phyloP scores from a whole-genome alignment of 148 eudicot species.

The Vaccinium myrtillus region DNA sequence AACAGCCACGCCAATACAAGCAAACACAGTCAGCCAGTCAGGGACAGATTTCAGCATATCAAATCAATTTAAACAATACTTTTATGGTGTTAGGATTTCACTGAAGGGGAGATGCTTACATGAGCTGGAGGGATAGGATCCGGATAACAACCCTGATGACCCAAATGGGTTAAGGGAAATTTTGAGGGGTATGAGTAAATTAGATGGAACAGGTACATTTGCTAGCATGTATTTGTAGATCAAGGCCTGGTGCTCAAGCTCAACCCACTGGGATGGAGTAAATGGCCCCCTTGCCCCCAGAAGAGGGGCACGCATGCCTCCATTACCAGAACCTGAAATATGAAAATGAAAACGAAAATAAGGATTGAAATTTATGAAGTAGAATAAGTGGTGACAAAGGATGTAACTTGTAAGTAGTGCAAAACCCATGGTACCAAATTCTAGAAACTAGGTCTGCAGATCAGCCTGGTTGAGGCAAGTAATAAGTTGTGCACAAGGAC shows the following conservation, averaged over 20 bases:
- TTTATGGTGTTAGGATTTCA: background rate
- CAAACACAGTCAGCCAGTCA: background rate
- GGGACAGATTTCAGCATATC: background rate
- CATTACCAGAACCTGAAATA: slow-evolving; percentile 39
- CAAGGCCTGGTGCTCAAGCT: slow-evolving; percentile 87
- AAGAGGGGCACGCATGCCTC: slow-evolving; percentile 47
- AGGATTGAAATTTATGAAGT: background rate
- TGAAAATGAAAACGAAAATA: background rate
- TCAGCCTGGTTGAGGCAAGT: background rate
- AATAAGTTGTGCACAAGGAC: background rate
- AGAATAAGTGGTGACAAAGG: slow-evolving; percentile 6
- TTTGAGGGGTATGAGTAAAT: slow-evolving; percentile 63
- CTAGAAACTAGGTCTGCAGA: background rate
- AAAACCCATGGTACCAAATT: background rate
- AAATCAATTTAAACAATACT: background rate
- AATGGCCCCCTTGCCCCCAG: slow-evolving; percentile 64
- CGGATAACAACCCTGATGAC: slow-evolving; percentile 53
- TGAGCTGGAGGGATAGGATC: slow-evolving; percentile 59
- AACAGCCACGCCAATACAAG: background rate
- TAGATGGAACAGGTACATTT: slow-evolving; percentile 74
- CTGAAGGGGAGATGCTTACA: slow-evolving; percentile 38
- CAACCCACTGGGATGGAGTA: slow-evolving; percentile 85
- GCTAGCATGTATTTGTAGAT: slow-evolving; percentile 80
- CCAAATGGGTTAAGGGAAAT: slow-evolving; percentile 58
- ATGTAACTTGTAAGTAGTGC: slow-evolving; percentile 16